These are phyloP conservation scores for Gymnopus androsaceus DNA, from an alignment of 1,284 basidiomycete species.

Conservation along the genomic window DNA sequence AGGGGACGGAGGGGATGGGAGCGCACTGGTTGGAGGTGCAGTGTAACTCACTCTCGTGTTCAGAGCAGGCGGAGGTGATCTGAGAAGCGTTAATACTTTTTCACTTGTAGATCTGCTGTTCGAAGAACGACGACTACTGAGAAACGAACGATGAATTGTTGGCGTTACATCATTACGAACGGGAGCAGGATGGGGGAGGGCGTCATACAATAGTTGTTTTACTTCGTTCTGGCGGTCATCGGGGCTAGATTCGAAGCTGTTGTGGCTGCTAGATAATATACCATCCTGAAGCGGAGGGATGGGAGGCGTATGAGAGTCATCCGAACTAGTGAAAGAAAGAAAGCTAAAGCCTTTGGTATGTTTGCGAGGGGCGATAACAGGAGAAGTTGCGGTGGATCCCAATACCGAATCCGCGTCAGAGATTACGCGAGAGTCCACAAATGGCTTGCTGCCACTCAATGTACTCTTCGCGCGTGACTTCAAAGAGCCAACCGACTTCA, in stretches of 20 bases:
- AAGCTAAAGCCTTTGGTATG: slow-evolving; percentile 6
- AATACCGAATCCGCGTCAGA: slow-evolving; percentile 2
- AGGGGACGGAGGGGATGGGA: background rate
- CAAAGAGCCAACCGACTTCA: background rate
- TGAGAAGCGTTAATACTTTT: background rate
- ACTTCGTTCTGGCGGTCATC: background rate
- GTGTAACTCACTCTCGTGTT: background rate
- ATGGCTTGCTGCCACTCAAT: background rate
- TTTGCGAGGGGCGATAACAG: background rate
- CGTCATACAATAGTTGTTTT: background rate
- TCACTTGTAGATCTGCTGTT: background rate
- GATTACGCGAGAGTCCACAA: background rate
- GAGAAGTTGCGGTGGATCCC: background rate
- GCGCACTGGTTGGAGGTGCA: background rate
- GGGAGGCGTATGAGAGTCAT: background rate
- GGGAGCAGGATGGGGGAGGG: background rate
- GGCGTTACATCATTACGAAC: background rate
- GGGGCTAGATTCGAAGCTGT: background rate
- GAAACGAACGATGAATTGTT: background rate
- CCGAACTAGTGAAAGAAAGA: slow-evolving; percentile 1
- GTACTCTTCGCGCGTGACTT: background rate
- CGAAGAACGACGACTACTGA: background rate
- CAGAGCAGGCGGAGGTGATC: background rate
- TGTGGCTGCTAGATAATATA: background rate
- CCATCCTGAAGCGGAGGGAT: background rate